phyloP scores from a whole-genome alignment of 2,329 filamentous ascomycete genomes.

The Monascus ruber region DNA sequence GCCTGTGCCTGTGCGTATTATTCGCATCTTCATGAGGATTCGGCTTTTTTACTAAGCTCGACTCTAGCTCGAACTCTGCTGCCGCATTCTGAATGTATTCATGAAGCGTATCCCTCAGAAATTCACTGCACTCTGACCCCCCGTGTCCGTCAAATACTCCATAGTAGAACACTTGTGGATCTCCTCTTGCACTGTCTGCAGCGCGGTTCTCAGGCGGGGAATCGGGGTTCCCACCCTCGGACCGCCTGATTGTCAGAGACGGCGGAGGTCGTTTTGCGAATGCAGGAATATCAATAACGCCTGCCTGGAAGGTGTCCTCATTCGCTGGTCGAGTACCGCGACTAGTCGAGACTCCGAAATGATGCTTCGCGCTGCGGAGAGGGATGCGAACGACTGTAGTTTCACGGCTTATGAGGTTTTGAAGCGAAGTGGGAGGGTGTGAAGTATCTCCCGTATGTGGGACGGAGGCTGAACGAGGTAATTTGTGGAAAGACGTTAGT shows the following conservation, averaged over 20 bases:
- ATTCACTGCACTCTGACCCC: slow-evolving; percentile 76
- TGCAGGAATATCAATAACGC: slow-evolving; percentile 82
- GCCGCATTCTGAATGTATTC: slow-evolving; percentile 79
- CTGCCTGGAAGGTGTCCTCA: slow-evolving; percentile 88
- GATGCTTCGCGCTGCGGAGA: slow-evolving; percentile 84
- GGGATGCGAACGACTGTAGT: slow-evolving; percentile 93
- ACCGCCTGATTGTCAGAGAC: slow-evolving; percentile 37
- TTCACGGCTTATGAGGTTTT: slow-evolving; percentile 57
- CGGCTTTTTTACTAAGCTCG: slow-evolving; percentile 49
- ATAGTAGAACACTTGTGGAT: slow-evolving; percentile 97
- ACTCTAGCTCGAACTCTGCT: slow-evolving; percentile 62
- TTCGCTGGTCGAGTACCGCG: slow-evolving; percentile 80
- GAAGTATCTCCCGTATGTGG: slow-evolving; percentile 52
- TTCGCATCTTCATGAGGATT: slow-evolving; percentile 3
- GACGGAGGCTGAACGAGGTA: slow-evolving; percentile 72
- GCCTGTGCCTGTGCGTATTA: not conserved
- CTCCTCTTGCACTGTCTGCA: slow-evolving; percentile 68
- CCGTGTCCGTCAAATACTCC: slow-evolving; percentile 94
- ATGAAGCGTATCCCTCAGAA: slow-evolving; percentile 73
- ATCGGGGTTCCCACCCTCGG: slow-evolving; percentile 15
- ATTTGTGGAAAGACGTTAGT: slow-evolving; percentile 63
- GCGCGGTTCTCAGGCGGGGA: slow-evolving; percentile 42
- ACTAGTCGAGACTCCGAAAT: slow-evolving; percentile 71
- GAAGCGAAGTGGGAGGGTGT: slow-evolving; percentile 46
- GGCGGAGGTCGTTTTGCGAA: slow-evolving; percentile 77